phyloP scores from a whole-genome alignment of 2,329 filamentous ascomycete genomes.

The Teratosphaeria viscida region DNA sequence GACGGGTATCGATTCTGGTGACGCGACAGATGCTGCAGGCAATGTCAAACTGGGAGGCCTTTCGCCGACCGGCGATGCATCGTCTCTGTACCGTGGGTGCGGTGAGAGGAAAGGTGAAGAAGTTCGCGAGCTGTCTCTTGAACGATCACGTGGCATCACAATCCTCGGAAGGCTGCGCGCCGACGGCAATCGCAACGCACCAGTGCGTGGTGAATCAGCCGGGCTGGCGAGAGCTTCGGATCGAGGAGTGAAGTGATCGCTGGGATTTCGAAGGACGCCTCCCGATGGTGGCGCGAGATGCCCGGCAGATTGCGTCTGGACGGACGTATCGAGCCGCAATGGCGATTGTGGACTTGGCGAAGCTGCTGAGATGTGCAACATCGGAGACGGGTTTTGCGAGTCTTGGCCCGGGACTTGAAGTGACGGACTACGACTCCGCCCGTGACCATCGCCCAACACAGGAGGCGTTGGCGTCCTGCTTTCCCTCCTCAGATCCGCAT shows the following conservation, averaged over 20 bases:
- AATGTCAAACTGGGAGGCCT: constrained; percentile 47
- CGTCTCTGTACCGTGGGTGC: constrained; percentile 59
- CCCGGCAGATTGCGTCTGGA: neutral
- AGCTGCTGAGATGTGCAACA: constrained; percentile 2
- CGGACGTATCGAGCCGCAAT: neutral
- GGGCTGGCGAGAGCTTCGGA: constrained; percentile 1
- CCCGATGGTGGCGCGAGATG: constrained; percentile 1
- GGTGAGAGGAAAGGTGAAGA: constrained; percentile 43
- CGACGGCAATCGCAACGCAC: constrained; percentile 12
- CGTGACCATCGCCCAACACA: neutral
- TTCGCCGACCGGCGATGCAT: constrained; percentile 35
- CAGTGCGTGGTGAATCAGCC: constrained; percentile 11
- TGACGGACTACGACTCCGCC: neutral
- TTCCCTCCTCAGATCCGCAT: constrained; percentile 22
- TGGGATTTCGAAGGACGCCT: neutral
- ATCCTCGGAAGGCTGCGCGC: constrained; percentile 30
- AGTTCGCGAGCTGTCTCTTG: constrained; percentile 24
- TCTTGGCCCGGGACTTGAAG: constrained; percentile 1
- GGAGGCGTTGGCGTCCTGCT: neutral
- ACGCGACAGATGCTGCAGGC: constrained; percentile 38
- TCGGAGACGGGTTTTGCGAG: constrained; percentile 3
- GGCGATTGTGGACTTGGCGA: neutral
- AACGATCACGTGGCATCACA: constrained; percentile 26
- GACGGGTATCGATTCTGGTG: constrained; percentile 36
- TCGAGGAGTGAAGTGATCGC: constrained; percentile 1